A percentile compares a stretch with the other conserved stretches of the same genome.
These are phyloP conservation scores for Dendrocalamus sinicus DNA, from an alignment of 176 grass and related monocot genomes.

Conservation along the genomic window DNA sequence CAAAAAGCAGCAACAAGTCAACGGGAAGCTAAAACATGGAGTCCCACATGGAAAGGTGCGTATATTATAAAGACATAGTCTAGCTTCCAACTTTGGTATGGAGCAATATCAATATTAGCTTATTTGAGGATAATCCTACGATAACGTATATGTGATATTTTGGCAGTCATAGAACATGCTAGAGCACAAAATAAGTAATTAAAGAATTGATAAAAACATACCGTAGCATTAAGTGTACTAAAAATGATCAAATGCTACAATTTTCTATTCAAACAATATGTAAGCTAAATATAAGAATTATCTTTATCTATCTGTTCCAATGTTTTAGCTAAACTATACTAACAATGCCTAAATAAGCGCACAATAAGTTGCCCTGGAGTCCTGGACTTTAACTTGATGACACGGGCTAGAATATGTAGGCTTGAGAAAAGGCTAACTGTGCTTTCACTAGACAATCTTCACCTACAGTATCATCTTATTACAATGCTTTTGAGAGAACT, in stretches of 20 bases:
- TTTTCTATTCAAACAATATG: constrained; percentile 18
- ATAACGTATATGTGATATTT: background rate
- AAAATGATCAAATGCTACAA: constrained; percentile 3
- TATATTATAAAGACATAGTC: constrained; percentile 5
- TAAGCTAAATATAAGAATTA: background rate
- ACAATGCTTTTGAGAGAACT: constrained; percentile 24
- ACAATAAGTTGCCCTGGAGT: background rate
- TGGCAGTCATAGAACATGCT: background rate
- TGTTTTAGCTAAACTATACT: constrained; percentile 31
- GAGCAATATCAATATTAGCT: constrained; percentile 23
- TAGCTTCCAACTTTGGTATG: background rate
- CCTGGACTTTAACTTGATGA: background rate
- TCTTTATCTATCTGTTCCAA: constrained; percentile 3
- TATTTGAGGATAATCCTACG: background rate
- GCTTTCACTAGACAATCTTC: constrained; percentile 5
- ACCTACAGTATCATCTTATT: background rate
- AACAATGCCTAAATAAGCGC: background rate
- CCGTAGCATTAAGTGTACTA: background rate
- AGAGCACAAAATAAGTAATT: constrained; percentile 8
- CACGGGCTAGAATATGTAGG: background rate
- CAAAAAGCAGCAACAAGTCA: constrained; percentile 17
- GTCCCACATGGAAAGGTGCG: background rate
- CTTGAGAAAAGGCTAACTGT: constrained; percentile 20
- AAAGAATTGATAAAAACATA: constrained; percentile 17
- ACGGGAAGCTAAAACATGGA: constrained; percentile 13